phyloP scores from a whole-genome alignment of 441 rosid species.

The Geranium incanum region DNA sequence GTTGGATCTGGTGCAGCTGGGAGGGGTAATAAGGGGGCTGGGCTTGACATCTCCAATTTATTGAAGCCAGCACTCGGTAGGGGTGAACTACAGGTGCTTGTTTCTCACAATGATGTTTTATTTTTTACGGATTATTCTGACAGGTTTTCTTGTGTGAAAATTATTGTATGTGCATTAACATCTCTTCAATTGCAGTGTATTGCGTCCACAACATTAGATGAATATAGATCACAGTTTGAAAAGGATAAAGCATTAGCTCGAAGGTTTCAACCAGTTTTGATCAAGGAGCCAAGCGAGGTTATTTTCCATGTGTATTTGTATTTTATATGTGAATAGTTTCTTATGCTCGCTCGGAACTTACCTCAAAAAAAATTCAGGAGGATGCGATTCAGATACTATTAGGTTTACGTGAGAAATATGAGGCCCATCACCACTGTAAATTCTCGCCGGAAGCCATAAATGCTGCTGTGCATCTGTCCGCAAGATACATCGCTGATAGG shows the following conservation, averaged over 20 bases:
- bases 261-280: conserved; percentile 67
- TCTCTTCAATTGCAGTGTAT: conserved; percentile 51
- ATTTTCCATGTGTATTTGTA: conserved; percentile 18
- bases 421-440: conserved; percentile 61
- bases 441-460: conserved; percentile 57
- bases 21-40: conserved; percentile 66
- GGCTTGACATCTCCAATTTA: conserved; percentile 77
- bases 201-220: conserved; percentile 66
- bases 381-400: conserved; percentile 60
- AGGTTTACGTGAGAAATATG: conserved; percentile 66
- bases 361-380: conserved; percentile 38
- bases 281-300: conserved; percentile 69
- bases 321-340: conserved; percentile 14
- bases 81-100: conserved; percentile 70
- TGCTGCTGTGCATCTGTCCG: conserved; percentile 65
- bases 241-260: conserved; percentile 72
- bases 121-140: neutral
- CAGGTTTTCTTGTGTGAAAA: neutral
- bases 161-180: conserved; percentile 2
- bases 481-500: conserved; percentile 65
- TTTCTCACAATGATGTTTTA: conserved; percentile 13
- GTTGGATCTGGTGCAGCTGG: conserved; percentile 84
- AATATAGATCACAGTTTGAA: conserved; percentile 62
- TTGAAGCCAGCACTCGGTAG: conserved; percentile 72
- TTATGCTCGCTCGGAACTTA: conserved; percentile 20